A percentile compares a stretch with the other conserved stretches of the same genome.
phyloP scores from a whole-genome alignment of 805 yeast species.

The Brettanomyces sp. region DNA sequence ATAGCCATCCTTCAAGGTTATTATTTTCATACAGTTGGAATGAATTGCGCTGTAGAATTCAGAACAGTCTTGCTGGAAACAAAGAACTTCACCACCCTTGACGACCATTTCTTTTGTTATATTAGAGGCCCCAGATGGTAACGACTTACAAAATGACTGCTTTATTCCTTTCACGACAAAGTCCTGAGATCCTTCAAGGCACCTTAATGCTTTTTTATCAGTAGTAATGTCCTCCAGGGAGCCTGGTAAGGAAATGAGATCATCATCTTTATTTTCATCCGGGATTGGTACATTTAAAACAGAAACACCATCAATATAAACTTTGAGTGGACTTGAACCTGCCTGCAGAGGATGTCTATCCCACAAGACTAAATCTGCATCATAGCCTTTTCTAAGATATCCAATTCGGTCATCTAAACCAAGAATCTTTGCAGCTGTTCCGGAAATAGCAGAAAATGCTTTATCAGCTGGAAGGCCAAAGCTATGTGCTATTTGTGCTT shows the following conservation, averaged over 20 bases:
- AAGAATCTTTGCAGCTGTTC: background rate
- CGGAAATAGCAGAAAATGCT: constrained; percentile 1
- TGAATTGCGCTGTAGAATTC: background rate
- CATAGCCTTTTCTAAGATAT: constrained; percentile 2
- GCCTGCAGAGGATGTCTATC: constrained; percentile 1
- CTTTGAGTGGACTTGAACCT: constrained; percentile 2
- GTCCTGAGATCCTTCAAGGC: background rate
- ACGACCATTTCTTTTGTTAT: background rate
- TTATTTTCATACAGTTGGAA: background rate
- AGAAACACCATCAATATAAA: constrained; percentile 1
- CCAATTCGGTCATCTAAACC: constrained; percentile 1
- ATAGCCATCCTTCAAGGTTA: background rate
- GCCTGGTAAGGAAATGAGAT: background rate
- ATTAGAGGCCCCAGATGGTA: background rate
- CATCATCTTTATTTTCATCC: background rate
- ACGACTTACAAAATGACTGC: background rate
- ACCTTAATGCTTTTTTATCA: background rate
- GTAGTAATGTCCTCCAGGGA: background rate
- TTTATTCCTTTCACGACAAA: background rate
- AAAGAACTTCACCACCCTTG: background rate
- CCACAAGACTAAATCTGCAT: constrained; percentile 2
- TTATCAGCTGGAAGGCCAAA: constrained; percentile 2
- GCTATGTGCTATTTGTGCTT: constrained; percentile 1
- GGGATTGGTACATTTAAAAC: background rate
- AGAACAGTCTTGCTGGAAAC: background rate